Evolutionary conservation across 306 rosid species (phyloP).

Genomic region (Medicago arabica): DNA sequence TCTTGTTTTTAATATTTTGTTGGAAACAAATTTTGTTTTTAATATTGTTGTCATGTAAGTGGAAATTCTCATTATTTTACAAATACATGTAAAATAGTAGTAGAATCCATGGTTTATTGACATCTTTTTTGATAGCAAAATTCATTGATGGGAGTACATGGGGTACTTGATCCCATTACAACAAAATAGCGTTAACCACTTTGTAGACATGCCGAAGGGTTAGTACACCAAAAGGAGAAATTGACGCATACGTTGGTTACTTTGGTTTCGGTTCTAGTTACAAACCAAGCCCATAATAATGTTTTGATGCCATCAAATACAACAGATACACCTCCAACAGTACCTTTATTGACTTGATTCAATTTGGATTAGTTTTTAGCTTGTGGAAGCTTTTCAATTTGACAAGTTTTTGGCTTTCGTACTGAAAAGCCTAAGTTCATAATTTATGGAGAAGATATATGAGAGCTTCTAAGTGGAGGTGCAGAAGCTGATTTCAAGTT

Average conservation of each 20-base stretch:
- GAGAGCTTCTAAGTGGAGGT: constrained; percentile 15
- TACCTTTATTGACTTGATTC: neutral
- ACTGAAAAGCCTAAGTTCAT: neutral
- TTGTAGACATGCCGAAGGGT: too few relatives aligned
- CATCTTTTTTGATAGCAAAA: neutral
- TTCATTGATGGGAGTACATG: too few relatives aligned
- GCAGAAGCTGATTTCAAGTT: neutral
- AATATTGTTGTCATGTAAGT: constrained; percentile 7
- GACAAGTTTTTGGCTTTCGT: neutral
- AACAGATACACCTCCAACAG: too few relatives aligned
- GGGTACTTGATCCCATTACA: too few relatives aligned
- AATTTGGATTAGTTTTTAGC: constrained; percentile 1
- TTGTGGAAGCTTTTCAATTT: neutral
- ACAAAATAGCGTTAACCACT: too few relatives aligned
- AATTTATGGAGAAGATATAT: neutral
- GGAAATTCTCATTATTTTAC: constrained; percentile 23
- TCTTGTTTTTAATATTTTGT: neutral
- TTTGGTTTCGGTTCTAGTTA: too few relatives aligned
- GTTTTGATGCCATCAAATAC: too few relatives aligned
- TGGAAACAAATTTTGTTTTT: constrained; percentile 3
- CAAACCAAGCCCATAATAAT: too few relatives aligned
- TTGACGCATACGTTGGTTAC: too few relatives aligned
- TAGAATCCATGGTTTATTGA: constrained; percentile 20
- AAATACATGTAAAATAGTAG: constrained; percentile 1
- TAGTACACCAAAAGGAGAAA: too few relatives aligned